A percentile compares a stretch with the other conserved stretches of the same genome.
Evolutionary conservation across 371 early-diverging fungal species (phyloP).

Genomic region (Mortierella sp.): DNA sequence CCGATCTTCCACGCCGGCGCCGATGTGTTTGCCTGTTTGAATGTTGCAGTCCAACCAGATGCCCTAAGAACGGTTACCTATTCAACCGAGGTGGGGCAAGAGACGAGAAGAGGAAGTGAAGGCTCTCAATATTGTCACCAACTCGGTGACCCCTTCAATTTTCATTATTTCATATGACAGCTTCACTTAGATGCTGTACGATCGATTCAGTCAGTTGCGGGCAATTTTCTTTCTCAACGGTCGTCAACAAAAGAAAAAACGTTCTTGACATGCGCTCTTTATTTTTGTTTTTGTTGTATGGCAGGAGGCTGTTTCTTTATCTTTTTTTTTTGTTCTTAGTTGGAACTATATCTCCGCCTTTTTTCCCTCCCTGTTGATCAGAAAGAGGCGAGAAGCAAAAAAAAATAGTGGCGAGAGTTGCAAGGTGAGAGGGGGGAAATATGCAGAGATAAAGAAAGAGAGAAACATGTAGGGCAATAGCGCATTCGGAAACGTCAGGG

Average conservation of each 20-base stretch:
- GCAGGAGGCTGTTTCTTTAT: background rate
- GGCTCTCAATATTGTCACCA: slow-evolving; percentile 1
- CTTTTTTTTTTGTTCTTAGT: background rate
- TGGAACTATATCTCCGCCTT: background rate
- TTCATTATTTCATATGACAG: slow-evolving; percentile 1
- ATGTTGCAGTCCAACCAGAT: background rate
- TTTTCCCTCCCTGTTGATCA: background rate
- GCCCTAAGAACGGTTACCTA: background rate
- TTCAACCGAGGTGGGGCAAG: background rate
- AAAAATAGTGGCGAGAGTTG: background rate
- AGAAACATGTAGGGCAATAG: background rate
- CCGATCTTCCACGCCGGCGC: background rate
- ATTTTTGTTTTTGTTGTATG: background rate
- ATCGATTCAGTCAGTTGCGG: background rate
- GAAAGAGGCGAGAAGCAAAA: background rate
- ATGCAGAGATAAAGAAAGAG: background rate
- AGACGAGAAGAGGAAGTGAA: background rate
- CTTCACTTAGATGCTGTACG: background rate
- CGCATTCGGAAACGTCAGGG: background rate
- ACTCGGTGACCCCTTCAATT: background rate
- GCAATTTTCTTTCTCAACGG: background rate
- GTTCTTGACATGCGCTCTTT: background rate
- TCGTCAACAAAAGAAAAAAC: background rate
- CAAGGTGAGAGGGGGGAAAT: background rate
- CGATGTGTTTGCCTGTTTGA: background rate